Conservation (phyloP, 2,329 filamentous ascomycete species). For the Gaeumannomyces tritici region DNA sequence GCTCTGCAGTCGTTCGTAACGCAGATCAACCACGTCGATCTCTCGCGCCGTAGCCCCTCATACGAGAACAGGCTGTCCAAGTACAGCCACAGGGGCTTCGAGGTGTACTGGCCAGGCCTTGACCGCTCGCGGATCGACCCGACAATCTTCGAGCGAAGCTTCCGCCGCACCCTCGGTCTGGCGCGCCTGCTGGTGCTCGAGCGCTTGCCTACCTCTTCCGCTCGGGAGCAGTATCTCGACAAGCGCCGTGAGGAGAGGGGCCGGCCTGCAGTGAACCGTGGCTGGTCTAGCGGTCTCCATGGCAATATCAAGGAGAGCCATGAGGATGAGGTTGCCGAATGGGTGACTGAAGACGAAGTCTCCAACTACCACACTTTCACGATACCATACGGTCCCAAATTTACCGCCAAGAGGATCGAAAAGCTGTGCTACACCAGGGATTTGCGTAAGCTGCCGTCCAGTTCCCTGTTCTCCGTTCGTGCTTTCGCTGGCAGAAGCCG, state of each 20-base stretch:
- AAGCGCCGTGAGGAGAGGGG: conserved; percentile 65
- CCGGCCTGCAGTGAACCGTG: conserved; percentile 45
- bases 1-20: conserved; percentile 73
- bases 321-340: conserved; percentile 77
- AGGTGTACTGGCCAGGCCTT: conserved; percentile 69
- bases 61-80: conserved; percentile 84
- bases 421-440: conserved; percentile 76
- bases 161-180: conserved; percentile 64
- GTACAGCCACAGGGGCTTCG: conserved; percentile 76
- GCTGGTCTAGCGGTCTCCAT: conserved; percentile 25
- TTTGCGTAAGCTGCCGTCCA: conserved; percentile 30
- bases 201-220: conserved; percentile 57
- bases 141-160: conserved; percentile 78
- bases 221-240: conserved; percentile 61
- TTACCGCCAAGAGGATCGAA: conserved; percentile 63
- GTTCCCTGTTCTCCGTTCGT: too few relatives aligned
- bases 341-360: conserved; percentile 67
- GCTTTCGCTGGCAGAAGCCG: neutral
- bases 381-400: conserved; percentile 55
- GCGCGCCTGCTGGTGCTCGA: conserved; percentile 74
- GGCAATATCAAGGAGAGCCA: conserved; percentile 71
- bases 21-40: conserved; percentile 71
- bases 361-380: conserved; percentile 74
- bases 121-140: conserved; percentile 71
- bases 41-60: conserved; percentile 70